Percentiles rank a stretch among this genome's conserved stretches.
phyloP scores from a whole-genome alignment of 768 basidiomycete genomes.

The Lactarius deliciosus region DNA sequence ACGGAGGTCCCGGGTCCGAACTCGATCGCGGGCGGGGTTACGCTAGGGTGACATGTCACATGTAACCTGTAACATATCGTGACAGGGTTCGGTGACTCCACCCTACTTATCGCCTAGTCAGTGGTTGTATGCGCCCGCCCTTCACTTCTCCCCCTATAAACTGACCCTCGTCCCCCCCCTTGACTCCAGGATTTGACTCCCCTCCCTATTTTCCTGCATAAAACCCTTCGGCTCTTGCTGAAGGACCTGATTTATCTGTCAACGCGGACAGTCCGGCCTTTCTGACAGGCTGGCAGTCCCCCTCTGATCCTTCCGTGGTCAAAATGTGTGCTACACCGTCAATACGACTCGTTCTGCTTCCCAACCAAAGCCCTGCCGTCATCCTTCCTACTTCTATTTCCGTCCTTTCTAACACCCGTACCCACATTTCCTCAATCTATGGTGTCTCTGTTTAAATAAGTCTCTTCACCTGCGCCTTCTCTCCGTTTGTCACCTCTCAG shows the following conservation, averaged over 20 bases:
- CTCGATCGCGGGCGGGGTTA: constrained; percentile 24
- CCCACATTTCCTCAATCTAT: constrained; percentile 14
- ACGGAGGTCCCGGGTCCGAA: constrained; percentile 19
- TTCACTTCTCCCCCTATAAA: constrained; percentile 26
- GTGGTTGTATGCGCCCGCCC: neutral
- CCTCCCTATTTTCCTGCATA: neutral
- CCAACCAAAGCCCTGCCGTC: constrained; percentile 30
- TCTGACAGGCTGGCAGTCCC: constrained; percentile 41
- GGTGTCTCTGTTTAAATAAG: constrained; percentile 26
- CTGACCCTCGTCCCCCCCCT: constrained; percentile 6
- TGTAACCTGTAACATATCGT: constrained; percentile 32
- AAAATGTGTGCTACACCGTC: constrained; percentile 42
- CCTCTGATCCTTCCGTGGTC: constrained; percentile 31
- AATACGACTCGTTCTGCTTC: constrained; percentile 33
- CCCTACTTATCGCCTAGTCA: constrained; percentile 30
- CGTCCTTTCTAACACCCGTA: constrained; percentile 21
- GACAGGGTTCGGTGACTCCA: constrained; percentile 37
- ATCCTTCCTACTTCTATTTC: constrained; percentile 27
- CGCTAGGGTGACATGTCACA: constrained; percentile 14
- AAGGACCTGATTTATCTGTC: constrained; percentile 34
- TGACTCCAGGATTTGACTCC: constrained; percentile 18
- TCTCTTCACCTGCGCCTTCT: neutral
- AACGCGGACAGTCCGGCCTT: constrained; percentile 45
- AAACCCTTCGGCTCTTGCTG: constrained; percentile 31
- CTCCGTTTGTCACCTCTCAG: constrained; percentile 20